Percentiles rank a stretch among this genome's conserved stretches.
Conservation (phyloP, 1,284 basidiomycete species). For the Ustilago trichophora region DNA sequence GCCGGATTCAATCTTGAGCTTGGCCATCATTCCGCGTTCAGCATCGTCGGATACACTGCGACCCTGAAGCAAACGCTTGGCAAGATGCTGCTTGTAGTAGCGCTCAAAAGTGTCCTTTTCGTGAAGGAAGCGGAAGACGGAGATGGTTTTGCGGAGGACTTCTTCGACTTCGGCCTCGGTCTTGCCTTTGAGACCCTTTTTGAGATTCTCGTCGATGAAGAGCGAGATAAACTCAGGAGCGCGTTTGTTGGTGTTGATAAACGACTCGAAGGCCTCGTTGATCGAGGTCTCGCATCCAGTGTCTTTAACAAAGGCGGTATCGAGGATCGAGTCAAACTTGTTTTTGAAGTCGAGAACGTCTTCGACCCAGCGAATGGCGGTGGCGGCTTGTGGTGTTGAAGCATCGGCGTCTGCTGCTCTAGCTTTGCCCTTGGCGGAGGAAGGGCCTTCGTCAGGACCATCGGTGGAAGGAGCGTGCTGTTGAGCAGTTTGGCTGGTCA, state of each 20-base stretch:
- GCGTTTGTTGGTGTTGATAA: slow-evolving; percentile 88
- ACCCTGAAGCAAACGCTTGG: slow-evolving; percentile 85
- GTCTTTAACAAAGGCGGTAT: slow-evolving; percentile 77
- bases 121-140: slow-evolving; percentile 89
- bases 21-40: slow-evolving; percentile 95
- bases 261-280: slow-evolving; percentile 93
- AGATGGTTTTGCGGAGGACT: slow-evolving; percentile 92
- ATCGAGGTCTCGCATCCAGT: slow-evolving; percentile 80
- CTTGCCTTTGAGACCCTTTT: slow-evolving; percentile 95
- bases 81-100: slow-evolving; percentile 96
- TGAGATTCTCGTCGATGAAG: slow-evolving; percentile 96
- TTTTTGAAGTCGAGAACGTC: slow-evolving; percentile 90
- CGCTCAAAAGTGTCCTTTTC: slow-evolving; percentile 98
- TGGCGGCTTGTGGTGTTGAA: slow-evolving; percentile 59
- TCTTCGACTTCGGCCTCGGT: slow-evolving; percentile 88
- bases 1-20: slow-evolving; percentile 96
- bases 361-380: slow-evolving; percentile 92
- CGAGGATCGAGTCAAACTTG: slow-evolving; percentile 83
- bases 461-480: slow-evolving; percentile 21
- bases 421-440: slow-evolving; percentile 32
- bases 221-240: slow-evolving; percentile 94
- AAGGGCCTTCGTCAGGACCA: slow-evolving; percentile 5
- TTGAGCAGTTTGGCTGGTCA: slow-evolving; percentile 11
- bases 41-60: slow-evolving; percentile 96
- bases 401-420: slow-evolving; percentile 18